Conservation (phyloP, 306 rosid genomes). For the Mimosa pudica region DNA sequence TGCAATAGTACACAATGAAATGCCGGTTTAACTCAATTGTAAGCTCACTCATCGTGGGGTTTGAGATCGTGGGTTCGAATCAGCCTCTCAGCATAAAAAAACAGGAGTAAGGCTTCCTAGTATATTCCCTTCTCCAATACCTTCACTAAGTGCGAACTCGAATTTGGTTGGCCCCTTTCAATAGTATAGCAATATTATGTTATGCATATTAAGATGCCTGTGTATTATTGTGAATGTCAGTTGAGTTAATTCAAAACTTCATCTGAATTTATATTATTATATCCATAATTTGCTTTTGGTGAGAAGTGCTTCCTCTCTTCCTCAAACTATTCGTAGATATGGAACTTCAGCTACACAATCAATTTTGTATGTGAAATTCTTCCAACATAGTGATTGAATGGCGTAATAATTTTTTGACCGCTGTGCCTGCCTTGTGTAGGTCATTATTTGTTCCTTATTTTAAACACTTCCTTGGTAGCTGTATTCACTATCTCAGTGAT, state of each 20-base stretch:
- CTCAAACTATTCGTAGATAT: neutral
- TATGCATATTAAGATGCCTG: neutral
- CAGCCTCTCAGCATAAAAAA: no score
- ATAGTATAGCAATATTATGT: neutral
- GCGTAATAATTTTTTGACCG: slow-evolving; percentile 11
- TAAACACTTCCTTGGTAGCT: slow-evolving; percentile 76
- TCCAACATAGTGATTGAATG: slow-evolving; percentile 5
- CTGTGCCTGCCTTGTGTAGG: slow-evolving; percentile 46
- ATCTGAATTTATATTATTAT: slow-evolving; percentile 5
- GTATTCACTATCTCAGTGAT: slow-evolving; percentile 65
- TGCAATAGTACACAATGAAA: no score
- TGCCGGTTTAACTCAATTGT: no score
- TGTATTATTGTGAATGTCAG: neutral
- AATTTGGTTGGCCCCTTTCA: no score
- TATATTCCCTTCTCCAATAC: no score
- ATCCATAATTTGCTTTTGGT: neutral
- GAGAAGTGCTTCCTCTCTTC: neutral
- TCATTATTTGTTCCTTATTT: slow-evolving; percentile 94
- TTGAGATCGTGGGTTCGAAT: no score
- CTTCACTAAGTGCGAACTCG: no score
- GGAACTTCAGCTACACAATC: neutral
- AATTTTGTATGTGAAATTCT: slow-evolving; percentile 13
- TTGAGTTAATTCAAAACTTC: neutral
- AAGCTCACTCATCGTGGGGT: no score
- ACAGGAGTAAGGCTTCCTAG: no score